phyloP scores from a whole-genome alignment of 768 basidiomycete genomes.

The Leccinum imitatum region DNA sequence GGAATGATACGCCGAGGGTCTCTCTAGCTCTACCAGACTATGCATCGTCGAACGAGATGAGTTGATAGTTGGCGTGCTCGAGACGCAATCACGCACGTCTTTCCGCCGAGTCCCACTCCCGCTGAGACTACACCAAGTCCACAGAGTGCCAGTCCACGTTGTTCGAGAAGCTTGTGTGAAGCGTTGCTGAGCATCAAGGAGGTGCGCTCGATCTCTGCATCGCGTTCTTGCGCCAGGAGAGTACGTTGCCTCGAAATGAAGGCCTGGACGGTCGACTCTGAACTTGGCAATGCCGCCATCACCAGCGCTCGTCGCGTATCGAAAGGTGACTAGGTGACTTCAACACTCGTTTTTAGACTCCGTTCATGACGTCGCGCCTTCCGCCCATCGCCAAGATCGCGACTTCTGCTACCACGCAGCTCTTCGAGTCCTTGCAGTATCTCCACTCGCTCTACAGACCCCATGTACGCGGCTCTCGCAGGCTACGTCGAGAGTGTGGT shows the following conservation, averaged over 20 bases:
- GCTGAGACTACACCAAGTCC: constrained; percentile 69
- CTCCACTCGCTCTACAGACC: constrained; percentile 60
- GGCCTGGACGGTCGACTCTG: constrained; percentile 38
- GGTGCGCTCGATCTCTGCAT: constrained; percentile 81
- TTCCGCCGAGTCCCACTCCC: constrained; percentile 88
- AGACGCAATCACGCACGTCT: constrained; percentile 56
- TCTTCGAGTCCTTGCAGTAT: constrained; percentile 48
- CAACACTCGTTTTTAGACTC: background rate
- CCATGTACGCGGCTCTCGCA: constrained; percentile 57
- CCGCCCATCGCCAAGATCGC: constrained; percentile 50
- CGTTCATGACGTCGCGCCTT: constrained; percentile 27
- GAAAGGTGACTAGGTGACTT: too few relatives aligned
- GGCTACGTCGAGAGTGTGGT: constrained; percentile 24
- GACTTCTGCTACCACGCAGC: constrained; percentile 32
- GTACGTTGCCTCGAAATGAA: constrained; percentile 70
- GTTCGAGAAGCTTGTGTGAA: constrained; percentile 81
- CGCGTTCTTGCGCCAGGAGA: constrained; percentile 70
- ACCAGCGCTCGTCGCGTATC: background rate
- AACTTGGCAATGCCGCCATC: constrained; percentile 8
- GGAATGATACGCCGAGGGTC: constrained; percentile 77
- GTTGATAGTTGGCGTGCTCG: background rate
- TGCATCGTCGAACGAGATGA: constrained; percentile 33
- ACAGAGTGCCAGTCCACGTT: constrained; percentile 77
- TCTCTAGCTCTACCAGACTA: constrained; percentile 84
- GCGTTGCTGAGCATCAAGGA: constrained; percentile 81